Evolutionary conservation across 768 basidiomycete genomes (phyloP), one percentile per base, ranked within the genome.

Genomic region (Naematelia aurantialba): DNA sequence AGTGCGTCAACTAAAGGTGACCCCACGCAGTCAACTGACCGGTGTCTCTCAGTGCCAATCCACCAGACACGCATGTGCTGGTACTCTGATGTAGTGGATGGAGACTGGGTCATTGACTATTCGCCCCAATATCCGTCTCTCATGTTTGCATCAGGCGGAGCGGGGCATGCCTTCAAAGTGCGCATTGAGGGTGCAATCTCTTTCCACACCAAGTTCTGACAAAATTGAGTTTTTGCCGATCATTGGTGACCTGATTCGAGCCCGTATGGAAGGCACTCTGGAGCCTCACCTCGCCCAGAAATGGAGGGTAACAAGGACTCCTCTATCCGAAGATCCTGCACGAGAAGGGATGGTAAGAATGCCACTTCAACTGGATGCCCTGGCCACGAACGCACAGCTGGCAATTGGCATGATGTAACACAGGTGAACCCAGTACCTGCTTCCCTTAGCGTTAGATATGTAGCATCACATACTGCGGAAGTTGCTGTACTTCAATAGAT

Each of bases 221-320:
- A n/a, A n/a, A n/a, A n/a, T n/a, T 1, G 19, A 65, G 64, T 58
- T 65, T 42, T 46, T 65, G 48, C 64, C 64, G 2, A 59, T 65
- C 53, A 61, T 65, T 22, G 64, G 64, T 24, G 46, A 58, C 26
- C 49, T 65, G 5, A 50, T 65, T 26, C 50, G 46, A 31, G 52
- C 51, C 1, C 56, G 64, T 2, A 27, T 65, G 1, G 64, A 65
- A 46, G 51, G 48, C 39, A 59, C 50, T 5, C 54, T 65, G 1
- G 60, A 65, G 21, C 60, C 64, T 11, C 24, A 46, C 30, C 39
- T 50, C 1, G 24, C 21, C 21, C 27, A 55, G 13, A 48, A 50
- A 34, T 65, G 60, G 60, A 4, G 45, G 14, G 45, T 46, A 4
- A 24, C 19, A 19, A n/a, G 45, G 45, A 46, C 45, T 46, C 45